Evolutionary conservation across 352 stramenopile species (phyloP).

Genomic region (Thalassiosira tumida): DNA sequence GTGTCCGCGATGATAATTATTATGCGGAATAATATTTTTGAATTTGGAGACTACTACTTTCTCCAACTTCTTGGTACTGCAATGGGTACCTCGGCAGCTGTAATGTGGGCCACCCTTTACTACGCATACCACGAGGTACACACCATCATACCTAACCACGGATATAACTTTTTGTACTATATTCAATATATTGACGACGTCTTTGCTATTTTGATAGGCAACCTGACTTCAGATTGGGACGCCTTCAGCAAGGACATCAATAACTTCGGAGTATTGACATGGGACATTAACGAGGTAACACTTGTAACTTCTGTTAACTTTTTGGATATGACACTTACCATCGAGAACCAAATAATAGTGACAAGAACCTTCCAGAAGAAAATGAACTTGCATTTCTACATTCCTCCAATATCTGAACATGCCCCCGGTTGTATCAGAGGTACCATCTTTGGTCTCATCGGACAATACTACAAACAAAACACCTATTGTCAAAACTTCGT

Average conservation of each 20-base stretch:
- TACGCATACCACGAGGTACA: constrained; percentile 42
- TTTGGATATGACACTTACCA: constrained; percentile 9
- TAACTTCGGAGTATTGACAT: background rate
- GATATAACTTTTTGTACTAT: background rate
- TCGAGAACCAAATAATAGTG: background rate
- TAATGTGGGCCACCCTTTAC: constrained; percentile 65
- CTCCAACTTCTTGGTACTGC: constrained; percentile 69
- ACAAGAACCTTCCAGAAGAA: constrained; percentile 35
- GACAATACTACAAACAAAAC: background rate
- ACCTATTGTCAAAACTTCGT: background rate
- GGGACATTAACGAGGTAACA: background rate
- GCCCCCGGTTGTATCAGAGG: constrained; percentile 13
- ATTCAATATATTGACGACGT: constrained; percentile 54
- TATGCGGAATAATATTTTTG: constrained; percentile 75
- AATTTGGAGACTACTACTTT: constrained; percentile 63
- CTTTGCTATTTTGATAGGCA: constrained; percentile 24
- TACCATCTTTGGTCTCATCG: constrained; percentile 18
- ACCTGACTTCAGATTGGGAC: background rate
- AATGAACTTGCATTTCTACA: constrained; percentile 51
- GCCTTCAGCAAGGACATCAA: background rate
- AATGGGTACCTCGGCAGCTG: constrained; percentile 71
- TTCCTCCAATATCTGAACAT: constrained; percentile 49
- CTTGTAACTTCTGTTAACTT: constrained; percentile 12
- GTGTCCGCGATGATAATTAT: constrained; percentile 44
- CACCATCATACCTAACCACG: constrained; percentile 28